These are phyloP conservation scores for Crithidia bombi DNA, from an alignment of 208 protist genomes.

Conservation along the genomic window DNA sequence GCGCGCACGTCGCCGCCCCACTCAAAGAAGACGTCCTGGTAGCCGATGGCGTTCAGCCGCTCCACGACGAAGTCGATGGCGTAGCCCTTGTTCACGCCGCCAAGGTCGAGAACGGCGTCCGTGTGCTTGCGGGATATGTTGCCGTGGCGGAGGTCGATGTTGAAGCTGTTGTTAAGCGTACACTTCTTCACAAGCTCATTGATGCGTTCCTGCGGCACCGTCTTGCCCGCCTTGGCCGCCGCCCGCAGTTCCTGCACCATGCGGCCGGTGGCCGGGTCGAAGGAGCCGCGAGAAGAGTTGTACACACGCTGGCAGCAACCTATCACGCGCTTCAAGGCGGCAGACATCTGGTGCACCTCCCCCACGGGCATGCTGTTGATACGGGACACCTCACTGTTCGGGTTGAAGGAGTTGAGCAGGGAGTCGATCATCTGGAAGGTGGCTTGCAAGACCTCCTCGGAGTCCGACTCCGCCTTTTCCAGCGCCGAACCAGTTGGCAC, in stretches of 20 bases:
- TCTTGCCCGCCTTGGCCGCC: constrained; percentile 30
- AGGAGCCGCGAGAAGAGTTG: constrained; percentile 54
- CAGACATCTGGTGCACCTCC: constrained; percentile 63
- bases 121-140: constrained; percentile 49
- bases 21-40: constrained; percentile 63
- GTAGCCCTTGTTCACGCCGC: constrained; percentile 70
- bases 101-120: constrained; percentile 60
- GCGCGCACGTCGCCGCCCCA: constrained; percentile 68
- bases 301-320: constrained; percentile 52
- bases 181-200: constrained; percentile 36
- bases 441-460: constrained; percentile 39
- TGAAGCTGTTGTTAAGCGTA: constrained; percentile 52
- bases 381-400: constrained; percentile 61
- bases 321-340: constrained; percentile 53
- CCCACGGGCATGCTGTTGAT: constrained; percentile 52
- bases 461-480: constrained; percentile 26
- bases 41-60: constrained; percentile 41
- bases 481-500: constrained; percentile 31
- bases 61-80: constrained; percentile 63
- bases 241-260: constrained; percentile 42
- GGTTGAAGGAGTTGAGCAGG: constrained; percentile 68
- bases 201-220: constrained; percentile 35
- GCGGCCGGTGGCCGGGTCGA: constrained; percentile 50
- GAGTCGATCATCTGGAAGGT: constrained; percentile 67
- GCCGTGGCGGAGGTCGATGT: constrained; percentile 50